phyloP scores from a whole-genome alignment of 1,284 basidiomycete genomes.

The Malassezia brasiliensis region DNA sequence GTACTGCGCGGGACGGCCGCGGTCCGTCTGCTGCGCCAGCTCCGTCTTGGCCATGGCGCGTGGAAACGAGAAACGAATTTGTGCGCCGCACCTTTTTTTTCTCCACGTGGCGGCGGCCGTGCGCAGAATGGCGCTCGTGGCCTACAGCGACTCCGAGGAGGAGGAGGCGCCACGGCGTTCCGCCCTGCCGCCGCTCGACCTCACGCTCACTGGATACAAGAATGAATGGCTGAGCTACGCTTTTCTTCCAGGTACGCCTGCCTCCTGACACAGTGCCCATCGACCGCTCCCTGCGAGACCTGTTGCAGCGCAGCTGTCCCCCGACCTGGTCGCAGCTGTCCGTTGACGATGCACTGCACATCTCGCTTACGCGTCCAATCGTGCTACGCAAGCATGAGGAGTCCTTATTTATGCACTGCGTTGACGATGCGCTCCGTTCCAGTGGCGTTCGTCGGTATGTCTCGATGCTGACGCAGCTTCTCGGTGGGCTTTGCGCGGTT shows the following conservation, averaged over 20 bases:
- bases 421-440: background rate
- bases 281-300: background rate
- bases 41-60: constrained; percentile 4
- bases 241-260: constrained; percentile 5
- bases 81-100: background rate
- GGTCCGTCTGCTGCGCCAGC: background rate
- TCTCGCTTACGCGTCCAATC: constrained; percentile 13
- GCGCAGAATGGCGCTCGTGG: constrained; percentile 8
- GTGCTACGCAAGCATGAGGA: constrained; percentile 10
- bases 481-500: constrained; percentile 7
- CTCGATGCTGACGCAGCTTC: background rate
- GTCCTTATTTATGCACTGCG: background rate
- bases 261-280: background rate
- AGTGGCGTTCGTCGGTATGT: background rate
- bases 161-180: background rate
- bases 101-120: constrained; percentile 15
- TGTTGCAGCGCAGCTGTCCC: background rate
- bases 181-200: constrained; percentile 2
- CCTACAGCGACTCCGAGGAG: constrained; percentile 16
- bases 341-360: constrained; percentile 1
- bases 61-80: background rate
- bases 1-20: constrained; percentile 34
- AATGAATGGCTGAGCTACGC: constrained; percentile 16
- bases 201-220: background rate
- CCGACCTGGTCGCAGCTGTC: background rate